phyloP scores from a whole-genome alignment of 177 flowering plant species.

The Vitis hybrid region DNA sequence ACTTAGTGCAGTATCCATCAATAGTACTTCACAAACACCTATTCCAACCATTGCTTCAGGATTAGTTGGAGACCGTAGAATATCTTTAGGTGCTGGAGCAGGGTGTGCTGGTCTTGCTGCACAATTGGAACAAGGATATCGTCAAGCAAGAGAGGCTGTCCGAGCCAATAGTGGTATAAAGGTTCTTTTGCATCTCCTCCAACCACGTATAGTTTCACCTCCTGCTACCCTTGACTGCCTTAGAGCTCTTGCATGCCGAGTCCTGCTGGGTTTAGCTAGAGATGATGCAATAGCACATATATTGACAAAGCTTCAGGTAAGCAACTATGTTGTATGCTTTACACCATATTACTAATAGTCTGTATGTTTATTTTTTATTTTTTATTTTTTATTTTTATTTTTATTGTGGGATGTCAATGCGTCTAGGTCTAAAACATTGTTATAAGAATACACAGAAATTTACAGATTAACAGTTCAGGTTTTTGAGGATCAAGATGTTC shows the following conservation, averaged over 20 bases:
- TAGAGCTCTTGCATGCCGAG: slow-evolving; percentile 94
- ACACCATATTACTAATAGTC: not conserved
- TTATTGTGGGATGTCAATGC: no score
- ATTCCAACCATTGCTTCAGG: slow-evolving; percentile 56
- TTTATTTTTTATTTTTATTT: no score
- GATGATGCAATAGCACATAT: slow-evolving; percentile 91
- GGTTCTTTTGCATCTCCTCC: slow-evolving; percentile 86
- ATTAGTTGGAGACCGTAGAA: slow-evolving; percentile 89
- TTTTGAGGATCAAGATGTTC: no score
- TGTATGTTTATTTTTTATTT: no score
- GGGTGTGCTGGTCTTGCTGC: slow-evolving; percentile 95
- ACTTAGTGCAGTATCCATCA: slow-evolving; percentile 18
- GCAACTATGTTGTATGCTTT: not conserved
- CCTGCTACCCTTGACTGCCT: slow-evolving; percentile 82
- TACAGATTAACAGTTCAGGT: no score
- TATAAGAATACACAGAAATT: no score
- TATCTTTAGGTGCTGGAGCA: slow-evolving; percentile 79
- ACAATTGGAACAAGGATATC: slow-evolving; percentile 83
- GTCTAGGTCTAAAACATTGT: no score
- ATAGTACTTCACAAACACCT: slow-evolving; percentile 40
- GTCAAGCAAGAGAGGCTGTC: slow-evolving; percentile 91
- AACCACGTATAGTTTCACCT: slow-evolving; percentile 67
- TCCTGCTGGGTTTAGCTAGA: slow-evolving; percentile 93
- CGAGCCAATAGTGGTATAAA: slow-evolving; percentile 94
- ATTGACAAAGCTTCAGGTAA: slow-evolving; percentile 91